phyloP scores from a whole-genome alignment of 2,329 filamentous ascomycete genomes.

The Paradendryphiella salina region DNA sequence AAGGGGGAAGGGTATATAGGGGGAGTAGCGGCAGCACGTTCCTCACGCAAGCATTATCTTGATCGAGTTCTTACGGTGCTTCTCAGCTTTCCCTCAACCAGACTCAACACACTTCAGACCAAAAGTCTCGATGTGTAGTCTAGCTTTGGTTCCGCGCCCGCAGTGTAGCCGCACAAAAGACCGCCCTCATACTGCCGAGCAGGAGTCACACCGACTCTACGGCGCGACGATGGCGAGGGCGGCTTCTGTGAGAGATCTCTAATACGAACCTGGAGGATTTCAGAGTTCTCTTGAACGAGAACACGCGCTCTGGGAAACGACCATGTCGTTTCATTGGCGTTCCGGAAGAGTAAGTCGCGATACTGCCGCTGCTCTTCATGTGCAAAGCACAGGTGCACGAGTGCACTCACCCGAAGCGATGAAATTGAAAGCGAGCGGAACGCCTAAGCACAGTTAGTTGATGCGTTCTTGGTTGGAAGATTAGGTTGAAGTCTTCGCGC shows the following conservation, averaged over 20 bases:
- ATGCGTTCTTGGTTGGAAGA: background rate
- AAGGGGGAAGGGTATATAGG: conserved; percentile 46
- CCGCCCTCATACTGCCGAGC: conserved; percentile 16
- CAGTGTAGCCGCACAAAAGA: conserved; percentile 68
- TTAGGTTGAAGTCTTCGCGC: background rate
- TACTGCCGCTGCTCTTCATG: conserved; percentile 60
- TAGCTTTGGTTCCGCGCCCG: conserved; percentile 68
- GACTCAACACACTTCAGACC: conserved; percentile 5
- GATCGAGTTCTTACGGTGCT: conserved; percentile 95
- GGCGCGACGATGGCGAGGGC: conserved; percentile 14
- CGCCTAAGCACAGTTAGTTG: conserved; percentile 56
- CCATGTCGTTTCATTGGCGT: conserved; percentile 6
- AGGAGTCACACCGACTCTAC: background rate
- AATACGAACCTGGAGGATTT: conserved; percentile 47
- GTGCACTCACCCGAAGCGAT: conserved; percentile 85
- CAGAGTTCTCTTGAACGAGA: conserved; percentile 19
- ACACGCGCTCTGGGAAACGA: conserved; percentile 16
- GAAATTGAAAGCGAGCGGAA: conserved; percentile 84
- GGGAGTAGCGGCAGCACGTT: conserved; percentile 85
- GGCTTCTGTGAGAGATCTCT: conserved; percentile 43
- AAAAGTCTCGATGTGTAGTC: conserved; percentile 7
- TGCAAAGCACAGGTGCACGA: conserved; percentile 42
- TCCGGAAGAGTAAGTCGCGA: conserved; percentile 3
- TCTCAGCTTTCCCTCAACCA: conserved; percentile 74
- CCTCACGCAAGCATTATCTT: conserved; percentile 99